These are phyloP conservation scores for Metschnikowia hibisci DNA, from an alignment of 805 yeast species.

Conservation along the genomic window DNA sequence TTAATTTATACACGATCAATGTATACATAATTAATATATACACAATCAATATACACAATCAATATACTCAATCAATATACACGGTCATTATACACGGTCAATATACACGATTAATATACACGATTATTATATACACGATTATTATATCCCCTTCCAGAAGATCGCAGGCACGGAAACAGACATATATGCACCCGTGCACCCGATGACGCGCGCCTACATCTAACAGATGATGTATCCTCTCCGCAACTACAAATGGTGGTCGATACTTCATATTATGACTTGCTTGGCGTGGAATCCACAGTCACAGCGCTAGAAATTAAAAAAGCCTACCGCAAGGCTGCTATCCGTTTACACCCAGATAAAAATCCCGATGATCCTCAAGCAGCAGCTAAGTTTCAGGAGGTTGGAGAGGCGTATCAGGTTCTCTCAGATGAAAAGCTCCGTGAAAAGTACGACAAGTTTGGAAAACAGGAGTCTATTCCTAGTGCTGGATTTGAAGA, in stretches of 20 bases:
- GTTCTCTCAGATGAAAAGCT: slow-evolving; percentile 63
- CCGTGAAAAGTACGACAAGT: slow-evolving; percentile 67
- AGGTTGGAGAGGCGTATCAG: slow-evolving; percentile 69
- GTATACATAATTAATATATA: too few species aligned
- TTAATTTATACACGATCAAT: too few species aligned
- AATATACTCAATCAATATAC: too few species aligned
- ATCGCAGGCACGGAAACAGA: too few species aligned
- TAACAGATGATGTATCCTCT: neutral
- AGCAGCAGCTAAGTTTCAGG: slow-evolving; percentile 44
- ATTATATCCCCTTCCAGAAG: too few species aligned
- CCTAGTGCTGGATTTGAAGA: slow-evolving; percentile 73
- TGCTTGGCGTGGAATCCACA: slow-evolving; percentile 29
- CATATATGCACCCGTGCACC: neutral
- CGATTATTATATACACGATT: too few species aligned
- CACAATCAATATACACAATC: too few species aligned
- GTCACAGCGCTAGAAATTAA: slow-evolving; percentile 44
- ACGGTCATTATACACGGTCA: too few species aligned
- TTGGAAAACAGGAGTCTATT: slow-evolving; percentile 68
- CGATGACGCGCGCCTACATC: neutral
- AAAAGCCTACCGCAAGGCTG: slow-evolving; percentile 65
- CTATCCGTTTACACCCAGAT: slow-evolving; percentile 72
- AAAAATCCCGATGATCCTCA: slow-evolving; percentile 44
- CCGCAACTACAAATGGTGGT: slow-evolving; percentile 35
- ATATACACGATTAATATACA: too few species aligned
- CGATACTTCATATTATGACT: slow-evolving; percentile 42